These are phyloP conservation scores for Cyberlindnera americana DNA, from an alignment of 805 yeast species.

Conservation along the genomic window DNA sequence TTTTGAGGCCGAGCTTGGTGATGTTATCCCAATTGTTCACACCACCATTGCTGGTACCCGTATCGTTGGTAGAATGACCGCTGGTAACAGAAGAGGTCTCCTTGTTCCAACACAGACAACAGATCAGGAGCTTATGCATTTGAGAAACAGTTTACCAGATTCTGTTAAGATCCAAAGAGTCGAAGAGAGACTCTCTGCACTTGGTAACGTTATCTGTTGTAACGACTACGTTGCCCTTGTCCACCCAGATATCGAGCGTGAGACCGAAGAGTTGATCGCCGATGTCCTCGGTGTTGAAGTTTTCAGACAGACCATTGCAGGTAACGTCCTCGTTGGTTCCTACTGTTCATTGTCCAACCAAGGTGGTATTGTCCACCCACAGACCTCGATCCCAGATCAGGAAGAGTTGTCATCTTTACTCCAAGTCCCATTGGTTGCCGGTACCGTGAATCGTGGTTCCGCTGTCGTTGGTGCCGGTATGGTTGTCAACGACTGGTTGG, in stretches of 20 bases:
- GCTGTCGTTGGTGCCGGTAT: constrained; percentile 98
- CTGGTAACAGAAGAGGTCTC: constrained; percentile 96
- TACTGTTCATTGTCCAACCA: constrained; percentile 93
- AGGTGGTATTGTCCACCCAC: constrained; percentile 98
- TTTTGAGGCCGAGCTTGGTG: constrained; percentile 96
- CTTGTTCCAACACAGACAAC: constrained; percentile 97
- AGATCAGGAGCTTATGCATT: constrained; percentile 96
- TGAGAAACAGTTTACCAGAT: constrained; percentile 95
- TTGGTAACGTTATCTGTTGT: constrained; percentile 97
- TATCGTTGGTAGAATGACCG: constrained; percentile 96
- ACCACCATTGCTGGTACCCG: constrained; percentile 98
- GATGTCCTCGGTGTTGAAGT: constrained; percentile 99
- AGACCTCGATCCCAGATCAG: constrained; percentile 95
- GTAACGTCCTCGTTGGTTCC: constrained; percentile 95
- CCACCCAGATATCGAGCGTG: constrained; percentile 98
- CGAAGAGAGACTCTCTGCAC: constrained; percentile 94
- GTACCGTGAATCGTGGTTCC: constrained; percentile 97
- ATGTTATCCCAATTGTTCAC: constrained; percentile 92
- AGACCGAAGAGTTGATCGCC: constrained; percentile 96
- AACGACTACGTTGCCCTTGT: constrained; percentile 98
- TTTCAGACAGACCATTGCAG: constrained; percentile 98
- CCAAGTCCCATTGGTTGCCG: constrained; percentile 98
- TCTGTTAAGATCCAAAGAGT: constrained; percentile 94
- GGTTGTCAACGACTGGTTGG: constrained; percentile 98
- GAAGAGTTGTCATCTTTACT: constrained; percentile 93